Evolutionary conservation across 2,329 filamentous ascomycete species (phyloP), one percentile per base, ranked within the genome.

Genomic region (Sclerotinia borealis): DNA sequence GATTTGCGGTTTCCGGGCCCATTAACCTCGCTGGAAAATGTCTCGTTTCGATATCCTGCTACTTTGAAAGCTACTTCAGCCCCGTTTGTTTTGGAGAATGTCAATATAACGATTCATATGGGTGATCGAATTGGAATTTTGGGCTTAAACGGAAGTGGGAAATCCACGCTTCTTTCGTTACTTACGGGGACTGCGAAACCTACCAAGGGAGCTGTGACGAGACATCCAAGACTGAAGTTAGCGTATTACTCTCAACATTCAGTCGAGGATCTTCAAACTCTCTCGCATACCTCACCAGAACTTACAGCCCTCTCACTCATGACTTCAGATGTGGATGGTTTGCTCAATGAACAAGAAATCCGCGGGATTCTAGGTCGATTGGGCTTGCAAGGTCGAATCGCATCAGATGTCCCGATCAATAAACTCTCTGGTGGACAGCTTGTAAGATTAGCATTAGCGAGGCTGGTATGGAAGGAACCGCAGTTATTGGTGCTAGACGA

Each of bases 391-490:
- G 90, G 91, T 0, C 83, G 86, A 1, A 79, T 85, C 7, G 90
- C 86, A 0, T 90, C 89, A 0, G 89, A 93, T 70, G 84, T 92
- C 0, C 88, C 91, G 0, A 75, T 96, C 0, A 75, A 77, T n/a
- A 84, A 87, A 72, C 80, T 96, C 0, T 93, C 90, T 0, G 91
- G 91, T 47, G 92, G 91, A 0, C 92, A 96, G 75, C 82, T 91
- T 27, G 88, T 89, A 55, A 72, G 92, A 92, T 87, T 92, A 29
- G 95, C 91, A 8, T 93, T 98, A 69, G 93, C 91, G 1, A 90
- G 90, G 71, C 89, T 92, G 71, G 93, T 96, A 88, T 96, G 92
- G 92, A 96, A 96, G 80, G 96, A 96, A 81, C 95, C 95, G 0
- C 95, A 99, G 78, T 79, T 99, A 72, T 85, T 99, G 64, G 92